Percentiles rank a stretch among this genome's conserved stretches.
phyloP scores from a whole-genome alignment of 345 rosid species.

The Aquilaria malaccensis region DNA sequence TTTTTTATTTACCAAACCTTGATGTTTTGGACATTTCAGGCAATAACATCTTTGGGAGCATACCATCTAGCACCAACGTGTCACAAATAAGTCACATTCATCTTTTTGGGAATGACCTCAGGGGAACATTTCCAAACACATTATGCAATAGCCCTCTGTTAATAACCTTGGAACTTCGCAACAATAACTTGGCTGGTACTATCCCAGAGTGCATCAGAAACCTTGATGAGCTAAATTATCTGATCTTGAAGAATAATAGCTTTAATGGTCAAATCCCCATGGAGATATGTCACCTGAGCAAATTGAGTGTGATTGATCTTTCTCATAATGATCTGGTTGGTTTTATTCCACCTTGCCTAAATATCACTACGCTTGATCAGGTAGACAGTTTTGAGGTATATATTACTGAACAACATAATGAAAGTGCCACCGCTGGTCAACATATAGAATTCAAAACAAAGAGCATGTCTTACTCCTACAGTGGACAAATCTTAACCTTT shows the following conservation, averaged over 20 bases:
- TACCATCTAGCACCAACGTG: background rate
- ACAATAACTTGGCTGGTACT: conserved; percentile 1
- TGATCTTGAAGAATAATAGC: conserved; percentile 14
- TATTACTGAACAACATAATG: background rate
- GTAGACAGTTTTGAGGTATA: background rate
- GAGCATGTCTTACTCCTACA: conserved; percentile 7
- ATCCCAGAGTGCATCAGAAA: background rate
- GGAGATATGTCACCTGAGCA: conserved; percentile 9
- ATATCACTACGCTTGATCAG: background rate
- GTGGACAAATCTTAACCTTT: background rate
- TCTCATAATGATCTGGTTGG: no score
- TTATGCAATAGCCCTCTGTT: background rate
- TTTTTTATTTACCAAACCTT: background rate
- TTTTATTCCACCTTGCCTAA: background rate
- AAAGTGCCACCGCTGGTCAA: background rate
- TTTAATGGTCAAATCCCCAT: conserved; percentile 16
- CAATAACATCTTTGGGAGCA: background rate
- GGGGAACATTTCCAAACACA: background rate
- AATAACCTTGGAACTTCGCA: conserved; percentile 3
- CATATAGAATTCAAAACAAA: conserved; percentile 13
- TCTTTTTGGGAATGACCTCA: background rate
- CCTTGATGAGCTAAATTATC: background rate
- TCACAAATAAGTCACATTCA: background rate
- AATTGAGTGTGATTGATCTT: conserved; percentile 11
- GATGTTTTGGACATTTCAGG: conserved; percentile 1